Conservation (phyloP, 441 rosid genomes). For the Aleurites moluccanus region DNA sequence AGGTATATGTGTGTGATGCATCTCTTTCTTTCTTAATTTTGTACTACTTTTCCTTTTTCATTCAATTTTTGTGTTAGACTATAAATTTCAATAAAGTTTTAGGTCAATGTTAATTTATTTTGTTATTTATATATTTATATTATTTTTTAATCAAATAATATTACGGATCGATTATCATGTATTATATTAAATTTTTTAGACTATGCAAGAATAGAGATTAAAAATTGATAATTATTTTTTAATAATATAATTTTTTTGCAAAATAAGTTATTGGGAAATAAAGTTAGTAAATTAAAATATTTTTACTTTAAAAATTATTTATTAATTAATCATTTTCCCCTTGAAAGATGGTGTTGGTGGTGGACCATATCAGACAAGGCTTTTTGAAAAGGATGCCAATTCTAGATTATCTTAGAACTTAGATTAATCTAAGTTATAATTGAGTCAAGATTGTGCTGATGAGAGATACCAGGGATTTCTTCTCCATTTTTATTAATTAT, state of each 20-base stretch:
- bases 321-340: neutral
- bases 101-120: too few species aligned
- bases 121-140: too few species aligned
- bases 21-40: slow-evolving; percentile 11
- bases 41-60: neutral
- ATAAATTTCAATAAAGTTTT: neutral
- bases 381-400: slow-evolving; percentile 15
- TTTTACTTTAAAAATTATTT: neutral
- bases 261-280: too few species aligned
- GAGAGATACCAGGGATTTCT: slow-evolving; percentile 7
- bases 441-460: slow-evolving; percentile 19
- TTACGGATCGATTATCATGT: too few species aligned
- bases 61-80: neutral
- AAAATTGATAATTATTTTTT: too few species aligned
- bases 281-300: too few species aligned
- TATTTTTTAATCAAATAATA: too few species aligned
- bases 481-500: neutral
- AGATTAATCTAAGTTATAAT: slow-evolving; percentile 15
- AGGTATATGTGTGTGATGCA: slow-evolving; percentile 6
- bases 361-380: slow-evolving; percentile 22
- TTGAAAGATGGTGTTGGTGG: slow-evolving; percentile 14
- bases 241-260: too few species aligned
- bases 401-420: slow-evolving; percentile 27
- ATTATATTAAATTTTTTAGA: too few species aligned
- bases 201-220: too few species aligned